Evolutionary conservation across 192 early-diverging fungal genomes (phyloP), one percentile per base, ranked within the genome.

Genomic region (Backusella westeae): DNA sequence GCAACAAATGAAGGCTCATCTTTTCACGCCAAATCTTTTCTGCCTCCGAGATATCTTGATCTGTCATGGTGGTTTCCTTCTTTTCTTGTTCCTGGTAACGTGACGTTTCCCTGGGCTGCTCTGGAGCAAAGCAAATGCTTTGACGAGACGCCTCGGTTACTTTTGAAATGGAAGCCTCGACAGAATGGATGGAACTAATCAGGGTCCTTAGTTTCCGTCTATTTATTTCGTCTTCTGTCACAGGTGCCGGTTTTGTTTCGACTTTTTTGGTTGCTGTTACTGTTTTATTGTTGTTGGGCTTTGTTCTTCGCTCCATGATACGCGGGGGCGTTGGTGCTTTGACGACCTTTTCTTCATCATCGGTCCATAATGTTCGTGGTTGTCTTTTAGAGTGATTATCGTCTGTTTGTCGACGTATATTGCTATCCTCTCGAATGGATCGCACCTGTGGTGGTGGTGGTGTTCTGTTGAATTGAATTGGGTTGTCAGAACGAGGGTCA

Each of bases 21-120:
- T 83, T 83, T 66, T 79, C 63, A 26, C 46, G 72, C 81, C 81
- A 82, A n/a, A 71, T n/a, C 4, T 15, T 39, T 6, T 49, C 72
- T 59, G 8, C 44, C 29, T 42, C 63, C 9, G 23, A 46, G 19
- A 44, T 34, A 17, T 53, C 21, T 38, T 23, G 9, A 15, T 70
- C 36, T 29, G 23, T 36, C 26, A 74, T 49, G 14, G 67, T 12
- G n/a, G 67, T 32, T 26, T 52, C 9, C 17, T 36, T 67, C 0
- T 34, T 19, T 70, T 67, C 42, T 7, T 53, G 9, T 34, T 26
- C 26, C n/a, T 63, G 56, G 12, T 39, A 52, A 63, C 23, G 59
- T 10, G 39, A 42, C 19, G 36, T 65, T 21, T 44, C 74, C 14
- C 15, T 65, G 17, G 17, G 41, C 17, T 46, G 39, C 26, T 49